phyloP scores from a whole-genome alignment of 129 eudicot genomes.

The Chrysanthemum makinoi region DNA sequence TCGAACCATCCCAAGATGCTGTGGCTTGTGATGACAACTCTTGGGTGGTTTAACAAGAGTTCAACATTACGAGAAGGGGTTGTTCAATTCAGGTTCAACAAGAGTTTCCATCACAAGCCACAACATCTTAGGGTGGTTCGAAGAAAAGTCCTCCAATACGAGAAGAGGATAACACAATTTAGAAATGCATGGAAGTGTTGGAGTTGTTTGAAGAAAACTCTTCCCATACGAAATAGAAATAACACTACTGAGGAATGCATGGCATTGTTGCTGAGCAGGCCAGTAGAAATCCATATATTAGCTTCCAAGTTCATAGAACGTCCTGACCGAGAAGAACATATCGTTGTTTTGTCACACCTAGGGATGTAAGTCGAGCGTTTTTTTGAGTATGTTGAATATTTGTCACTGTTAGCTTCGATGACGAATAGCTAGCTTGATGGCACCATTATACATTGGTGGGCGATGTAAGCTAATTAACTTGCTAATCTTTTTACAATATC shows the following conservation, averaged over 20 bases:
- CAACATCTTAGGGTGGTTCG: neutral
- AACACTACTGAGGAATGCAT: too few species aligned
- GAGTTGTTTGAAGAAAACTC: too few species aligned
- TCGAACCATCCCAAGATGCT: too few species aligned
- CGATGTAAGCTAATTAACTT: neutral
- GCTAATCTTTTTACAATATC: neutral
- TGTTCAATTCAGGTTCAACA: neutral
- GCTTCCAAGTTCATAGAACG: neutral
- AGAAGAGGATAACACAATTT: too few species aligned
- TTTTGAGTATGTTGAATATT: neutral
- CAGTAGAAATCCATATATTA: neutral
- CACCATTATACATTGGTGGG: neutral
- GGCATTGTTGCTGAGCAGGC: neutral
- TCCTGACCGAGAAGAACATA: too few species aligned
- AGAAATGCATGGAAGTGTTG: neutral
- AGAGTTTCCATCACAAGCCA: neutral
- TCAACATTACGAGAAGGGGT: neutral
- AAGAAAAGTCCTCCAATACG: neutral
- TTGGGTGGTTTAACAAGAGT: too few species aligned
- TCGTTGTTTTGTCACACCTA: too few species aligned
- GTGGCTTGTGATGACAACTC: too few species aligned
- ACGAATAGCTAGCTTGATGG: neutral
- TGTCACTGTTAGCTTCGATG: neutral
- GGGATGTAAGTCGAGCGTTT: neutral
- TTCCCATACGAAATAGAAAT: too few species aligned